phyloP scores from a whole-genome alignment of 23 red algal species.

The Gracilariopsis chorda region DNA sequence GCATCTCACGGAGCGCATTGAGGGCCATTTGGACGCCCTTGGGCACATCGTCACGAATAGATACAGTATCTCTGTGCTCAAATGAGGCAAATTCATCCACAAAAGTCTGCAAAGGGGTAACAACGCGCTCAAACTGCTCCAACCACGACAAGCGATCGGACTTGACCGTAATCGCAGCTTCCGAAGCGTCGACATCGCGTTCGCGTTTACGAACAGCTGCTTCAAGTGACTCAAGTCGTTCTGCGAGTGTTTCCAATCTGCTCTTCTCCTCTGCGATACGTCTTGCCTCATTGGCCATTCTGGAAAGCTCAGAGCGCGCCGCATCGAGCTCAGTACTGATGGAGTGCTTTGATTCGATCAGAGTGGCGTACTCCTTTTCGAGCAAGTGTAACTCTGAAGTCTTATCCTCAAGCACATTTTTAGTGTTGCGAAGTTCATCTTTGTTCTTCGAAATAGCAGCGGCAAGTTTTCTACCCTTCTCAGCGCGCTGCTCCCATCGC shows the following conservation, averaged over 20 bases:
- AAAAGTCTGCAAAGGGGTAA: constrained; percentile 15
- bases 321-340: not conserved
- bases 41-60: constrained; percentile 5
- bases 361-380: constrained; percentile 7
- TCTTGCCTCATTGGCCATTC: not conserved
- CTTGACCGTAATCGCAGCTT: not conserved
- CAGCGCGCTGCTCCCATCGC: constrained; percentile 13
- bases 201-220: not conserved
- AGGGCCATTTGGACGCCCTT: not conserved
- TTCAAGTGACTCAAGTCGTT: not conserved
- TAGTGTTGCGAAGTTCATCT: not conserved
- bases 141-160: not conserved
- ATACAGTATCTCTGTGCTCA: not conserved
- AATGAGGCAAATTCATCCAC: constrained; percentile 22
- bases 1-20: not conserved
- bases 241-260: not conserved
- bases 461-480: constrained; percentile 12
- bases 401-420: constrained; percentile 6
- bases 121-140: constrained; percentile 27
- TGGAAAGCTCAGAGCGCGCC: not conserved
- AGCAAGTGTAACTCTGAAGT: not conserved
- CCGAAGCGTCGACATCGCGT: not conserved
- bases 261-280: not conserved
- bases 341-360: not conserved
- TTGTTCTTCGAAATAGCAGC: constrained; percentile 6